phyloP scores from a whole-genome alignment of 495 filamentous ascomycete genomes.

The Lasiosphaeria hispida region DNA sequence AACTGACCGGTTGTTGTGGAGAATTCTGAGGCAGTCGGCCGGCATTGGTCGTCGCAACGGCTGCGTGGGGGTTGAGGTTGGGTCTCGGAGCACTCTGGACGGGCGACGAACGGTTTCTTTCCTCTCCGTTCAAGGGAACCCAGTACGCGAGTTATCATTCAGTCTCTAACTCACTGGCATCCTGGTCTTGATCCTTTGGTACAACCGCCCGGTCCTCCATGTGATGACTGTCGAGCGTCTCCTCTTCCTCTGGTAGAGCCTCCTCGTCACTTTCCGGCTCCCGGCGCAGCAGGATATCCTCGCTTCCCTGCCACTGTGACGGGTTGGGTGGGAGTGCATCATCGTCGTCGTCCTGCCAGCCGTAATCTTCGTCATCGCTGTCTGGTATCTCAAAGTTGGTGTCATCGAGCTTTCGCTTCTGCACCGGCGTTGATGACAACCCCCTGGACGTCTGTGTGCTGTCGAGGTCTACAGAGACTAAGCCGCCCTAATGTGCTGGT shows the following conservation, averaged over 20 bases:
- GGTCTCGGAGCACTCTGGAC: background rate
- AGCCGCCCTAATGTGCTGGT: slow-evolving; percentile 17
- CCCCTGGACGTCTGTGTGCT: slow-evolving; percentile 24
- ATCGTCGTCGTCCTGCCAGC: slow-evolving; percentile 50
- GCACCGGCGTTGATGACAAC: slow-evolving; percentile 29
- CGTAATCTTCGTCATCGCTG: slow-evolving; percentile 52
- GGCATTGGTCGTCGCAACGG: background rate
- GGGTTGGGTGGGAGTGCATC: slow-evolving; percentile 43
- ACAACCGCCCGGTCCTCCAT: background rate
- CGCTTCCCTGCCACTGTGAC: slow-evolving; percentile 53
- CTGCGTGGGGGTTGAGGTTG: background rate
- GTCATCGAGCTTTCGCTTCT: slow-evolving; percentile 45
- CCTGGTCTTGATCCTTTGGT: too few species aligned
- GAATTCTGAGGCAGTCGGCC: background rate
- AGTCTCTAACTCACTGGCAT: too few species aligned
- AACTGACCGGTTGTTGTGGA: background rate
- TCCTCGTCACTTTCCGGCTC: slow-evolving; percentile 31
- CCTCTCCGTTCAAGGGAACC: background rate
- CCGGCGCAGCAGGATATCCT: slow-evolving; percentile 45
- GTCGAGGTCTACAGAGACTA: slow-evolving; percentile 27
- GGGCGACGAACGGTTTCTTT: background rate
- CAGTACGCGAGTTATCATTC: too few species aligned
- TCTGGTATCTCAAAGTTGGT: slow-evolving; percentile 48
- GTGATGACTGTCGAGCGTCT: slow-evolving; percentile 11
- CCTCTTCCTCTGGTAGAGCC: slow-evolving; percentile 23